A percentile compares a stretch with the other conserved stretches of the same genome.
Conservation (phyloP, 106 monocot species). For the Acorus gramineus region DNA sequence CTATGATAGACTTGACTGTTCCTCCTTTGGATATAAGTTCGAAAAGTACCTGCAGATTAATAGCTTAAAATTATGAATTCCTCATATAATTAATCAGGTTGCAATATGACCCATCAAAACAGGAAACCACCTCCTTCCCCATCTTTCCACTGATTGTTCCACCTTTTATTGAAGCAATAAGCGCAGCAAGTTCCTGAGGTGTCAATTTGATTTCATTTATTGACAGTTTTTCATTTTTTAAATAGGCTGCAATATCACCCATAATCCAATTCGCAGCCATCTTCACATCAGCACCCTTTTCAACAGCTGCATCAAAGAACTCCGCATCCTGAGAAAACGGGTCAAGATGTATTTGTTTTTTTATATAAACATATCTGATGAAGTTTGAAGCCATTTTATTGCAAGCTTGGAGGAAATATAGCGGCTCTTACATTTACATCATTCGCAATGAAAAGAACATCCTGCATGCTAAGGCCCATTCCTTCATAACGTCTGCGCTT, state of each 20-base stretch:
- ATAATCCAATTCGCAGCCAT: slow-evolving; percentile 97
- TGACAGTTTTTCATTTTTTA: slow-evolving; percentile 67
- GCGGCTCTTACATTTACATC: slow-evolving; percentile 44
- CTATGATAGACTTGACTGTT: slow-evolving; percentile 73
- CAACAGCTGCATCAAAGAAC: slow-evolving; percentile 70
- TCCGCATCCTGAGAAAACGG: slow-evolving; percentile 49
- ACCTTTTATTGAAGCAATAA: slow-evolving; percentile 78
- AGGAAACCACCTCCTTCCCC: slow-evolving; percentile 68
- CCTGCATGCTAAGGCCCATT: slow-evolving; percentile 90
- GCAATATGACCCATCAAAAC: not conserved
- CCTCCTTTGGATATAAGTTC: slow-evolving; percentile 89
- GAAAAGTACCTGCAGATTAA: slow-evolving; percentile 46
- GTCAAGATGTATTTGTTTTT: not conserved
- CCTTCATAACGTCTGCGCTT: slow-evolving; percentile 86
- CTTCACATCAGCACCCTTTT: slow-evolving; percentile 82
- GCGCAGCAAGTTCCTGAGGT: slow-evolving; percentile 69
- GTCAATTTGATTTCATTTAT: slow-evolving; percentile 79
- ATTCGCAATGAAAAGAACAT: slow-evolving; percentile 89
- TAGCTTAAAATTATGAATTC: no score
- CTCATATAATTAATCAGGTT: no score
- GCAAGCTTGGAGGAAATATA: not conserved
- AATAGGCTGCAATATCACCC: slow-evolving; percentile 91
- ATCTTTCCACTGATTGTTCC: slow-evolving; percentile 96
- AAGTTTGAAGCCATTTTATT: not conserved
- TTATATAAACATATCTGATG: not conserved